These are phyloP conservation scores for Quercus tomentella DNA, from an alignment of 331 rosid genomes.

Conservation along the genomic window DNA sequence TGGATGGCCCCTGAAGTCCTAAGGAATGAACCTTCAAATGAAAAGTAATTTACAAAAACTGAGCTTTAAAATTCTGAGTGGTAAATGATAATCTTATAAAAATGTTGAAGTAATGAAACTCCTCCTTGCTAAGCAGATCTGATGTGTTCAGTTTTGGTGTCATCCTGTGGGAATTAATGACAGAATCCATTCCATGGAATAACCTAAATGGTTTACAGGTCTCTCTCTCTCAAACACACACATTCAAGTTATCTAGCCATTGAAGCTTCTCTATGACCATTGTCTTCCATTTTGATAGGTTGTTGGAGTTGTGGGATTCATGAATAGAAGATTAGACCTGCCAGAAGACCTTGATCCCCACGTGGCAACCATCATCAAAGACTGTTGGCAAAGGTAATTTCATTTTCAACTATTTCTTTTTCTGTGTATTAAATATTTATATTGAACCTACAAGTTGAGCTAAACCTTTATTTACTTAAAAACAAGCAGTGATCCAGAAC, in stretches of 20 bases:
- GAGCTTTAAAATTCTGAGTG: not conserved
- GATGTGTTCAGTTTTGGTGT: slow-evolving; percentile 81
- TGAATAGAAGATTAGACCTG: slow-evolving; percentile 70
- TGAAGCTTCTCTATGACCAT: not conserved
- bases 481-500: slow-evolving; percentile 51
- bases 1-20: slow-evolving; percentile 96
- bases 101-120: not conserved
- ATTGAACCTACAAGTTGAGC: slow-evolving; percentile 12
- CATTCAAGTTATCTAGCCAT: not conserved
- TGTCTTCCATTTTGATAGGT: slow-evolving; percentile 43
- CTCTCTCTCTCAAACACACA: slow-evolving; percentile 13
- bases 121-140: slow-evolving; percentile 41
- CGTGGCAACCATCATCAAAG: slow-evolving; percentile 49
- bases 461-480: slow-evolving; percentile 8
- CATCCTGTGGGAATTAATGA: slow-evolving; percentile 72
- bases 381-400: slow-evolving; percentile 69
- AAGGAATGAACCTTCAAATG: slow-evolving; percentile 73
- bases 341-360: slow-evolving; percentile 65
- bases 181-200: slow-evolving; percentile 64
- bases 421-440: not conserved
- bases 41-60: slow-evolving; percentile 51
- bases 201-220: slow-evolving; percentile 67
- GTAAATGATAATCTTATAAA: not conserved
- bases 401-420: not conserved
- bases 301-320: slow-evolving; percentile 81